A percentile compares a stretch with the other conserved stretches of the same genome.
These are phyloP conservation scores for Nakazawaea sp. DNA, from an alignment of 805 yeast genomes.

Conservation along the genomic window DNA sequence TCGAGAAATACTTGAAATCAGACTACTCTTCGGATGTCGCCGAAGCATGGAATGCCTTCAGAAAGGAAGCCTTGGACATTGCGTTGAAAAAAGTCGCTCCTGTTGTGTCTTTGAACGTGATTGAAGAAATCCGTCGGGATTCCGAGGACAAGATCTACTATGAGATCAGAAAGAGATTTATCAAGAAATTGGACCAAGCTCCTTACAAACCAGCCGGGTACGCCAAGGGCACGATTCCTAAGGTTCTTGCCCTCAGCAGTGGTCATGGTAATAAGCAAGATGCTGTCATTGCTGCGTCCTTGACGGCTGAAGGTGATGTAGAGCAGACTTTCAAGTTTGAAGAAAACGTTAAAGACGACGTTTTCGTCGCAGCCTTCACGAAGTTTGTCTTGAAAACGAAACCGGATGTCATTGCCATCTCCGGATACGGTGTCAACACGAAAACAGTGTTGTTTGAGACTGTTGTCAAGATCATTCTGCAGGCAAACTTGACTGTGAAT, in stretches of 20 bases:
- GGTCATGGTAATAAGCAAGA: slow-evolving; percentile 85
- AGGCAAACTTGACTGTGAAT: slow-evolving; percentile 45
- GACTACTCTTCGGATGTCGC: slow-evolving; percentile 76
- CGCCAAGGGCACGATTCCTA: slow-evolving; percentile 77
- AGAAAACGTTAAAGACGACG: slow-evolving; percentile 56
- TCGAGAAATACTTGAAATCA: slow-evolving; percentile 53
- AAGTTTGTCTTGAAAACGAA: slow-evolving; percentile 53
- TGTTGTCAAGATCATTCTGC: slow-evolving; percentile 48
- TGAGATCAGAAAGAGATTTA: slow-evolving; percentile 64
- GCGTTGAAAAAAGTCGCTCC: slow-evolving; percentile 66
- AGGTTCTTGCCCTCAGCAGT: slow-evolving; percentile 72
- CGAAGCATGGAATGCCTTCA: slow-evolving; percentile 71
- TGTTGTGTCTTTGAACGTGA: slow-evolving; percentile 65
- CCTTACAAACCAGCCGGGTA: slow-evolving; percentile 81
- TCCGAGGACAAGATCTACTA: slow-evolving; percentile 67
- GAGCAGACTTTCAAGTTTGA: slow-evolving; percentile 74
- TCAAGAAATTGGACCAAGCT: slow-evolving; percentile 80
- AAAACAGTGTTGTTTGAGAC: slow-evolving; percentile 48
- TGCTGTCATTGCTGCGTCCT: slow-evolving; percentile 75
- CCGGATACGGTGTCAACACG: slow-evolving; percentile 78
- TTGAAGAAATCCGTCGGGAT: slow-evolving; percentile 71
- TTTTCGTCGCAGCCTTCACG: slow-evolving; percentile 60
- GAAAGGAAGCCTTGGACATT: slow-evolving; percentile 57
- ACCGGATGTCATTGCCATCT: slow-evolving; percentile 87
- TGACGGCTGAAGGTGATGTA: slow-evolving; percentile 77